Base-by-base conservation (phyloP, 495 filamentous ascomycete genomes). In the Penicillium alfredii region DNA sequence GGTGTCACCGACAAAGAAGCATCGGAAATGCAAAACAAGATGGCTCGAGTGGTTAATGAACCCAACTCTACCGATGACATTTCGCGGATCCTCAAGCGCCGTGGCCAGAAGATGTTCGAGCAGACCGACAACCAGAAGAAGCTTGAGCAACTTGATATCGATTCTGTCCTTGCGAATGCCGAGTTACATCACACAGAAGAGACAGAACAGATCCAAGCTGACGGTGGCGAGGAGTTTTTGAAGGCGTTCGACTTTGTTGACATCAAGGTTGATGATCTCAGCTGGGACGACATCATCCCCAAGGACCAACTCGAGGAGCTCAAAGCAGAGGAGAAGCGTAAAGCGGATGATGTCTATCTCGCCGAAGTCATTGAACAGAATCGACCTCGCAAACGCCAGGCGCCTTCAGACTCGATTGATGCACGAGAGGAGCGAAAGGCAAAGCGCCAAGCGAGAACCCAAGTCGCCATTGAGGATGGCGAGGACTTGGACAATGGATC, bases 281-380 rank as follows among this genome's bases (percentile, higher is more conserved):
- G 84, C 40, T 98, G 92, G 92, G 93, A 97, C 47, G 82, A 96
- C 37, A 97, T 99, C 53, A 99, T 99, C 43, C 93, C 92, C 1
- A 88, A 87, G 44, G 88, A 95, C 5, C 76, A 93, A 49, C 76
- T 97, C 13, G 88, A 84, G 14, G 79, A 77, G 32, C 81, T 97
- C 58, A 93, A 89, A 56, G 84, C 79, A 0, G 86, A 93, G 38
- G 89, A 95, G 55, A 84, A 88, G 47, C 76, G 78, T 54, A 84
- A 82, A 52, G 77, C 81, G 12, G 80, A 96, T 38, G 86, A 89
- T 20, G 75, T 78, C 30, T 92, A 92, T 50, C 79, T 94, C 4
- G 81, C 77, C 11, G 79, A 81, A 34, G 76, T 92, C 17, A 77
- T 95, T 34, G 87, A 93, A 49, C 78, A 89, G 47, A 94, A 82